phyloP scores from a whole-genome alignment of 192 early-diverging fungal genomes.

The Jimgerdemannia lactiflua region DNA sequence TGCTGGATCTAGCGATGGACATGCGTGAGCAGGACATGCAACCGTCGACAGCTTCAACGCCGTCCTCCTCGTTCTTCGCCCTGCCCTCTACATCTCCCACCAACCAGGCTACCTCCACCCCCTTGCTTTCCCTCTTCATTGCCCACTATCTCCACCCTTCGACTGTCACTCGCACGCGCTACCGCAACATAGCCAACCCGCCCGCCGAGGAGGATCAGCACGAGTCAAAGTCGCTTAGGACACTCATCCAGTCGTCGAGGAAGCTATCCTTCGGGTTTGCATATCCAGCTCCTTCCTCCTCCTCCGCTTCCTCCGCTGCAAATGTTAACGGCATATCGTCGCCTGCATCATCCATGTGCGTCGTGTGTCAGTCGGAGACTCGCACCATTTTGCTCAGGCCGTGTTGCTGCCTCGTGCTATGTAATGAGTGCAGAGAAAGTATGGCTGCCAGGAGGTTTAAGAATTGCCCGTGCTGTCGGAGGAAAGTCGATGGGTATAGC shows the following conservation, averaged over 20 bases:
- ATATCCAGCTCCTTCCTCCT: not conserved
- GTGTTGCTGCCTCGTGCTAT: conserved; percentile 4
- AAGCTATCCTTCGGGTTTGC: not conserved
- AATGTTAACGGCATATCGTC: not conserved
- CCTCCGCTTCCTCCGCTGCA: not conserved
- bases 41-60: not conserved
- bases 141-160: not conserved
- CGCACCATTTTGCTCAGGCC: not conserved
- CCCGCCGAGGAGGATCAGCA: not conserved
- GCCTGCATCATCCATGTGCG: not conserved
- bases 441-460: conserved; percentile 1
- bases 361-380: not conserved
- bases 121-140: conserved; percentile 1
- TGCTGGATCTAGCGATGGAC: not conserved
- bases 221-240: not conserved
- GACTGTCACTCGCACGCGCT: not conserved
- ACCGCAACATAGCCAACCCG: not conserved
- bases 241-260: not conserved
- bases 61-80: not conserved
- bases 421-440: not conserved
- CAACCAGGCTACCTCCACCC: not conserved
- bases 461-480: not conserved
- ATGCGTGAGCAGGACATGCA: not conserved
- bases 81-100: not conserved
- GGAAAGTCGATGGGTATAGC: not conserved